These are phyloP conservation scores for Dothistroma septosporum DNA, from an alignment of 2,329 filamentous ascomycete species.

Conservation along the genomic window DNA sequence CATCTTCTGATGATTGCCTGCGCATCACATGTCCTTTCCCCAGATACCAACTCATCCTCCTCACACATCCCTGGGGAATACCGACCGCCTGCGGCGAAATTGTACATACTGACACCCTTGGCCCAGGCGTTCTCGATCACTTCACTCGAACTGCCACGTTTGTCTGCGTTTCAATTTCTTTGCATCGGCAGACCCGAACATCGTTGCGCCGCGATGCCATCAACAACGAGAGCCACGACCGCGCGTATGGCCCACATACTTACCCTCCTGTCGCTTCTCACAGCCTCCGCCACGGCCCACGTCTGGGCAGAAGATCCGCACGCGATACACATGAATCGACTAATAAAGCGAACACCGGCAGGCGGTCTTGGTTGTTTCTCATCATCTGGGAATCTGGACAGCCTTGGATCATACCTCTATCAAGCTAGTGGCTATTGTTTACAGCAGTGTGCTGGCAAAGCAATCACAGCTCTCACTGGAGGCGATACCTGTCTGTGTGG, in stretches of 20 bases:
- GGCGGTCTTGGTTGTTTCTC: constrained; percentile 51
- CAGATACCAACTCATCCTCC: neutral
- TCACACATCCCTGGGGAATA: neutral
- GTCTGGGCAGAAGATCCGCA: constrained; percentile 2
- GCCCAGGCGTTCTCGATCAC: constrained; percentile 14
- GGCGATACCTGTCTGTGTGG: constrained; percentile 73
- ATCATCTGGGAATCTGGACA: constrained; percentile 44
- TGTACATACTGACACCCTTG: constrained; percentile 7
- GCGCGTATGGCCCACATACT: constrained; percentile 9
- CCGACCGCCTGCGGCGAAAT: constrained; percentile 26
- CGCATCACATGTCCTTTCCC: constrained; percentile 11
- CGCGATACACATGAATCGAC: neutral
- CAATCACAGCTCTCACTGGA: constrained; percentile 62
- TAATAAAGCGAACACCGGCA: constrained; percentile 10
- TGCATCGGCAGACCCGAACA: constrained; percentile 45
- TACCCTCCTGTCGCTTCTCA: constrained; percentile 17
- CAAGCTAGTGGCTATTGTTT: constrained; percentile 57
- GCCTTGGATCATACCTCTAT: constrained; percentile 48
- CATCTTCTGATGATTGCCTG: constrained; percentile 5
- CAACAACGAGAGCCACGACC: constrained; percentile 6
- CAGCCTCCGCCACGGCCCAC: constrained; percentile 16
- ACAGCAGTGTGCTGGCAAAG: constrained; percentile 46
- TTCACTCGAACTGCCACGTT: constrained; percentile 5
- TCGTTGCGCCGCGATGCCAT: constrained; percentile 12
- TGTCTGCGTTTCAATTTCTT: constrained; percentile 40